Evolutionary conservation across 257 asterid species (phyloP), one percentile per base, ranked within the genome.

Genomic region (Prunella vulgaris): DNA sequence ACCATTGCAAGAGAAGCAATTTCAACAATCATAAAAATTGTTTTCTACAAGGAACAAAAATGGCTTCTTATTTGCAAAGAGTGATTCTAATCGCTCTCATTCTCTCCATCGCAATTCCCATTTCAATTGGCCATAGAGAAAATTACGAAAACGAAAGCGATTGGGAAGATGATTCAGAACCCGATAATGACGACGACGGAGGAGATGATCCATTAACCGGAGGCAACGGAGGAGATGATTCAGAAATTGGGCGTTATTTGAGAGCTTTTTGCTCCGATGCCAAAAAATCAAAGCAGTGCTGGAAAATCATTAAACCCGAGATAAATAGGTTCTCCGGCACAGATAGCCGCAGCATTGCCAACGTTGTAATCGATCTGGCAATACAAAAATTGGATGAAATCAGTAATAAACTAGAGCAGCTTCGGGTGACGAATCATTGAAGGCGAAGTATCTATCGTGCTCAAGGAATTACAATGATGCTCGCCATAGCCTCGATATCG

Each of bases 401-500:
- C 35, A 66, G 44, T 9, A 58, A 52, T 0, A 18, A 68, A 35
- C 71, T 81, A 5, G 38, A 65, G 4, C 37, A 20, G 14, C 64
- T 42, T 72, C 74, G 1, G 24, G 4, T 4, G 53, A 74, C 58
- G 56, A 59, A n/a, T n/a, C n/a, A n/a, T n/a, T 2, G 12, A 1
- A 60, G 53, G 5, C 21, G 8, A 68, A 72, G 60, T 79, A 77
- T 35, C 5, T 1, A 5, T 46, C 74, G 2, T 82, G 87, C 46
- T 66, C 81, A 0, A 64, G 66, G 54, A 82, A 74, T 48, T 79
- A 77, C 71, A 54, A 64, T 12, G 70, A 79, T 13, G 80, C 69
- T 7, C 15, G 38, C 53, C 69, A 54, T 33, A 61, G 75, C 66
- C 78, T 82, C 10, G 33, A 15, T n/a, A n/a, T n/a, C 40, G 78